Percentiles rank a stretch among this genome's conserved stretches.
phyloP scores from a whole-genome alignment of 768 basidiomycete genomes.

The Cystobasidium tubakii region DNA sequence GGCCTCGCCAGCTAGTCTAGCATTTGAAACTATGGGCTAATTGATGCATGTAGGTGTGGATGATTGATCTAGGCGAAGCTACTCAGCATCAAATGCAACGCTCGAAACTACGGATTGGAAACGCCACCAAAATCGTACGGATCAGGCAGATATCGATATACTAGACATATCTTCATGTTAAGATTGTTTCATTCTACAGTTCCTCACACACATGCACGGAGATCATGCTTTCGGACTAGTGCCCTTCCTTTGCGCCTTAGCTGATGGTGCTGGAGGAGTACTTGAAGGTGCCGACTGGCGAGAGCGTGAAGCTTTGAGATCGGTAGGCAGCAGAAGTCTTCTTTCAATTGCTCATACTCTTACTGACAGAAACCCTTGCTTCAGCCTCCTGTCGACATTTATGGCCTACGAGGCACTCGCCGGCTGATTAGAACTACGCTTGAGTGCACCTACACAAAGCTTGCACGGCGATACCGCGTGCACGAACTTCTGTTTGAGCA shows the following conservation, averaged over 20 bases:
- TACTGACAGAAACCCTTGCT: slow-evolving; percentile 8
- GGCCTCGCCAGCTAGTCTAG: neutral
- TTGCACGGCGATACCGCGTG: slow-evolving; percentile 63
- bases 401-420: slow-evolving; percentile 72
- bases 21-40: neutral
- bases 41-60: slow-evolving; percentile 33
- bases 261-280: slow-evolving; percentile 56
- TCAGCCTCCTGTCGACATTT: slow-evolving; percentile 54
- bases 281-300: slow-evolving; percentile 26
- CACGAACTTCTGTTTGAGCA: slow-evolving; percentile 65
- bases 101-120: slow-evolving; percentile 57
- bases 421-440: slow-evolving; percentile 66
- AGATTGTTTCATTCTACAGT: slow-evolving; percentile 45
- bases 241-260: slow-evolving; percentile 60
- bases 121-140: slow-evolving; percentile 57
- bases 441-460: slow-evolving; percentile 61
- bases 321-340: neutral
- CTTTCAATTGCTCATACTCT: neutral
- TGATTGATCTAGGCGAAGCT: slow-evolving; percentile 43
- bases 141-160: neutral
- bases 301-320: slow-evolving; percentile 50
- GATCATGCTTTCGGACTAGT: slow-evolving; percentile 72
- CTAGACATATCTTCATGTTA: too few species aligned
- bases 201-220: slow-evolving; percentile 83
- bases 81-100: slow-evolving; percentile 45